A percentile compares a stretch with the other conserved stretches of the same genome.
Evolutionary conservation across 306 rosid genomes (phyloP).

Genomic region (Trifolium fragiferum): DNA sequence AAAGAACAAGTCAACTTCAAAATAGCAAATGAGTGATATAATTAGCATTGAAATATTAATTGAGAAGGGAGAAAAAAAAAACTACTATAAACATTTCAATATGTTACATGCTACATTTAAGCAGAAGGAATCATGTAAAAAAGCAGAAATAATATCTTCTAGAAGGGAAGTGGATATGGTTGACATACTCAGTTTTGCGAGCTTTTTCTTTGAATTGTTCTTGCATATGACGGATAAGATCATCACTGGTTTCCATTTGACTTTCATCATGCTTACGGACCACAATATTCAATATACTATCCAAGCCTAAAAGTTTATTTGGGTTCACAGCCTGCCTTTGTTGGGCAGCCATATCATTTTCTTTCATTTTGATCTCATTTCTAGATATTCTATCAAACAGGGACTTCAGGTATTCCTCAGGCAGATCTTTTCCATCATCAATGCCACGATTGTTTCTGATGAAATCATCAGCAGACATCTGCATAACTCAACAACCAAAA

Average conservation of each 20-base stretch:
- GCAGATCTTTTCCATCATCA: constrained; percentile 98
- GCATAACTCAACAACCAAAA: constrained; percentile 52
- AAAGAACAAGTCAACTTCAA: constrained; percentile 30
- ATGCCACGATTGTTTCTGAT: constrained; percentile 97
- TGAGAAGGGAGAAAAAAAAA: background rate
- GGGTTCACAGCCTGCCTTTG: constrained; percentile 81
- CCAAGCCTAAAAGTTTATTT: constrained; percentile 86
- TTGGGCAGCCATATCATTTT: constrained; percentile 71
- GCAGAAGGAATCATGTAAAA: constrained; percentile 22
- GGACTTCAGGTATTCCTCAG: constrained; percentile 86
- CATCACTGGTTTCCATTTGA: constrained; percentile 90
- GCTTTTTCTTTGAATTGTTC: constrained; percentile 97
- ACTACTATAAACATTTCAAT: constrained; percentile 21
- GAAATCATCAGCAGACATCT: constrained; percentile 99
- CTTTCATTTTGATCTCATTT: constrained; percentile 99
- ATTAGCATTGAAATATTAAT: constrained; percentile 4
- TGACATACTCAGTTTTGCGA: constrained; percentile 92
- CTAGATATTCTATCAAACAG: constrained; percentile 86
- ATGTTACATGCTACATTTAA: constrained; percentile 29
- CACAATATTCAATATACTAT: constrained; percentile 89
- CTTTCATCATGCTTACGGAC: constrained; percentile 76
- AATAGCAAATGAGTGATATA: constrained; percentile 11
- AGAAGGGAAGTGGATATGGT: constrained; percentile 29
- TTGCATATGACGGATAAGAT: constrained; percentile 95
- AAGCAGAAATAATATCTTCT: constrained; percentile 34